These are phyloP conservation scores for Porphyrellus sp. DNA, from an alignment of 1,284 basidiomycete genomes.

Conservation along the genomic window DNA sequence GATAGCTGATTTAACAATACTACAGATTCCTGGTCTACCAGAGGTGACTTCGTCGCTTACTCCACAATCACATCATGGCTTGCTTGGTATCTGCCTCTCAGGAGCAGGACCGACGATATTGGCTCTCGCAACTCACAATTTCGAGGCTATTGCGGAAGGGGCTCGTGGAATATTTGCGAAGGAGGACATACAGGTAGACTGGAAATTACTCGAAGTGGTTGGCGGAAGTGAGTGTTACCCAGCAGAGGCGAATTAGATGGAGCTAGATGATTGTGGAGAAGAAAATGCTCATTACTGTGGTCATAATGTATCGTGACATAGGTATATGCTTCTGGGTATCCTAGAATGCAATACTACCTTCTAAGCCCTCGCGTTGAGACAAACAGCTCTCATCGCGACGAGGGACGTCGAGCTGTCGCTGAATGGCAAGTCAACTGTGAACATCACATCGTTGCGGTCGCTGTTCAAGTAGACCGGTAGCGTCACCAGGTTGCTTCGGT, in stretches of 20 bases:
- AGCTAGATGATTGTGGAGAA: constrained; percentile 10
- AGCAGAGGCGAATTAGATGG: constrained; percentile 18
- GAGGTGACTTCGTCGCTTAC: constrained; percentile 88
- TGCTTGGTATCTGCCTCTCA: constrained; percentile 96
- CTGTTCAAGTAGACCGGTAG: constrained; percentile 91
- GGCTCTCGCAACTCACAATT: constrained; percentile 87
- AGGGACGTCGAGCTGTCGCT: constrained; percentile 60
- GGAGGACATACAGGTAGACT: constrained; percentile 77
- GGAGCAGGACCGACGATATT: constrained; percentile 98
- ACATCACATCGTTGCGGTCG: constrained; percentile 86
- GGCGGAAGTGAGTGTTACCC: constrained; percentile 45
- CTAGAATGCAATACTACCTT: constrained; percentile 10
- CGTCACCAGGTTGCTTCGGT: constrained; percentile 53
- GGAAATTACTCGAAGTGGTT: constrained; percentile 69
- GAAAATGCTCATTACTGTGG: constrained; percentile 23
- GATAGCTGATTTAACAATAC: background rate
- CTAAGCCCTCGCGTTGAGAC: constrained; percentile 71
- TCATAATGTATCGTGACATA: constrained; percentile 20
- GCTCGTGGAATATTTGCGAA: constrained; percentile 73
- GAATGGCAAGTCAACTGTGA: constrained; percentile 80
- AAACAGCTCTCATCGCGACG: constrained; percentile 78
- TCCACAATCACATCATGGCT: constrained; percentile 84
- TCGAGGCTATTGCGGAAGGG: constrained; percentile 79
- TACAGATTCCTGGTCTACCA: constrained; percentile 90
- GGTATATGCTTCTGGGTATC: constrained; percentile 28